Conservation (phyloP, 495 filamentous ascomycete genomes). For the Penicillium argentinense region DNA sequence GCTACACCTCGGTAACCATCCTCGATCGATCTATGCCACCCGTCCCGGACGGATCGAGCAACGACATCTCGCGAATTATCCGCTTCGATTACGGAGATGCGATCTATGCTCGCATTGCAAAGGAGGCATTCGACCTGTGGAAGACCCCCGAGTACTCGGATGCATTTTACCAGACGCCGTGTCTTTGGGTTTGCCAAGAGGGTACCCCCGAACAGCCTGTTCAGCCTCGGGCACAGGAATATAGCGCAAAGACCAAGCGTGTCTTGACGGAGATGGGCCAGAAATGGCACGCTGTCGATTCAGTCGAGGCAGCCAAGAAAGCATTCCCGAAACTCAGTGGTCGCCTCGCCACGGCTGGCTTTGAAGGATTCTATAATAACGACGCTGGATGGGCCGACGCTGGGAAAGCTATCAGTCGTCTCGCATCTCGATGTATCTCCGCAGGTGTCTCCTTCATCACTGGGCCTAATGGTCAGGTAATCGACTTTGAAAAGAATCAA, state of each 20-base stretch:
- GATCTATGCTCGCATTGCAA: slow-evolving; percentile 62
- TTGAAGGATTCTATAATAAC: slow-evolving; percentile 70
- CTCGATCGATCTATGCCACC: slow-evolving; percentile 59
- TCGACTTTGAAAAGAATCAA: slow-evolving; percentile 35
- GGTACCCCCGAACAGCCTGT: slow-evolving; percentile 38
- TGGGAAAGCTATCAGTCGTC: slow-evolving; percentile 58
- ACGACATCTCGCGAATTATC: slow-evolving; percentile 70
- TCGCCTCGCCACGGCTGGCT: slow-evolving; percentile 45
- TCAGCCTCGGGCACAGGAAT: slow-evolving; percentile 37
- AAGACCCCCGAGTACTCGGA: slow-evolving; percentile 37
- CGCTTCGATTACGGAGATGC: slow-evolving; percentile 71
- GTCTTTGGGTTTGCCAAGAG: slow-evolving; percentile 31
- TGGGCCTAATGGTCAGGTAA: slow-evolving; percentile 29
- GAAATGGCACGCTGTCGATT: slow-evolving; percentile 30
- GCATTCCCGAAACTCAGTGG: slow-evolving; percentile 45
- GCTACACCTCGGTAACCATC: slow-evolving; percentile 56
- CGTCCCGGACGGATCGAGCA: slow-evolving; percentile 60
- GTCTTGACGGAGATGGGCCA: slow-evolving; percentile 42
- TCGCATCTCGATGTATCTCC: slow-evolving; percentile 39
- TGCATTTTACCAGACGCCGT: slow-evolving; percentile 33
- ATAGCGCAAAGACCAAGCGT: slow-evolving; percentile 32
- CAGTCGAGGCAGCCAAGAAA: slow-evolving; percentile 41
- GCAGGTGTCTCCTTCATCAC: slow-evolving; percentile 34
- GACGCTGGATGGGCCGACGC: slow-evolving; percentile 77
- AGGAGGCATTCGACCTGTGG: slow-evolving; percentile 68